Conservation (phyloP, 1,139 yeast species). For the Candida sp. region DNA sequence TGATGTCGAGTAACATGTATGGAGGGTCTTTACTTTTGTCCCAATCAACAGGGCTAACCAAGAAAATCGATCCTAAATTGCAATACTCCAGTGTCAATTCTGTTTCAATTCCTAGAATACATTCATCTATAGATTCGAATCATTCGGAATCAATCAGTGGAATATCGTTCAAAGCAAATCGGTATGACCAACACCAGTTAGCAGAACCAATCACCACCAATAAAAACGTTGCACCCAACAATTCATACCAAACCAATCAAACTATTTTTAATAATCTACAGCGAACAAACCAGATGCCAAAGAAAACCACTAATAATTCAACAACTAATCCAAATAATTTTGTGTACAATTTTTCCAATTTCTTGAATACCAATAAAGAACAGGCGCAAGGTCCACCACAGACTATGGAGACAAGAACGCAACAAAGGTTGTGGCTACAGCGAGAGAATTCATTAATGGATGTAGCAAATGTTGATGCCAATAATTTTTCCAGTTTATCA, state of each 20-base stretch:
- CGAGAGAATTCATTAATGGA: conserved; percentile 71
- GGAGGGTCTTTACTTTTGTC: conserved; percentile 44
- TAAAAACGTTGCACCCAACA: conserved; percentile 29
- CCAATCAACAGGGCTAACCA: conserved; percentile 43
- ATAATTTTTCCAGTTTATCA: conserved; percentile 38
- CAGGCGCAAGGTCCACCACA: conserved; percentile 11
- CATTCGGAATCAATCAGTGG: conserved; percentile 26
- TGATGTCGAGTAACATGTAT: conserved; percentile 30
- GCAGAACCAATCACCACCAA: conserved; percentile 37
- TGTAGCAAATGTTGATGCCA: conserved; percentile 37
- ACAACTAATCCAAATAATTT: conserved; percentile 14
- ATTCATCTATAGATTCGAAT: conserved; percentile 6
- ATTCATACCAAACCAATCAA: conserved; percentile 44
- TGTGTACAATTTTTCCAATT: conserved; percentile 31
- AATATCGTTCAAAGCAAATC: conserved; percentile 36
- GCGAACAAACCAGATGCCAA: conserved; percentile 30
- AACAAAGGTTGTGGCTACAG: conserved; percentile 79
- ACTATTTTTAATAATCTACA: conserved; percentile 43
- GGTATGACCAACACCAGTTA: conserved; percentile 19
- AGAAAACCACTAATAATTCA: conserved; percentile 10
- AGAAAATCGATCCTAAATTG: conserved; percentile 27
- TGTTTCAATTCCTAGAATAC: not conserved
- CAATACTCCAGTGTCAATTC: conserved; percentile 1
- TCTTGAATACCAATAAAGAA: conserved; percentile 18
- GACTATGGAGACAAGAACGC: conserved; percentile 57